Evolutionary conservation across 192 early-diverging fungal genomes (phyloP), one percentile per base, ranked within the genome.

Genomic region (Coemansia sp.): DNA sequence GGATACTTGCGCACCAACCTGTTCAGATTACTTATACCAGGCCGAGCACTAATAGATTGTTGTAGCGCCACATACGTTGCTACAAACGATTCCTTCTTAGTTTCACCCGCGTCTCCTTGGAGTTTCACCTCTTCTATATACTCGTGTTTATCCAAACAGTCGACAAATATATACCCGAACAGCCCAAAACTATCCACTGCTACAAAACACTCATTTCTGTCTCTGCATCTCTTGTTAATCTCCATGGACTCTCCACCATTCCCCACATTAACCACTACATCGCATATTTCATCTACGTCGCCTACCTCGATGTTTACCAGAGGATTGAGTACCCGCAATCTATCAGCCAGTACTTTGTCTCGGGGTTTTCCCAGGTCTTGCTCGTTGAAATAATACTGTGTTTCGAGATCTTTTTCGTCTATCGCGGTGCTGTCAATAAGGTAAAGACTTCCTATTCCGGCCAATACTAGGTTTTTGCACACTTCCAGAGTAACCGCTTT

Each of bases 391-490:
- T 76, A 85, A 50, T 72, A 59, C 17, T 65, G 52, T 14, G 34
- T 64, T 48, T 77, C 59, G 18, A 72, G 17, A 54, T 81, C 55
- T 75, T 72, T 2, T 72, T 68, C 28, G 89, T 55, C 33, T 91
- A 91, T 90, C 0, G 57, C 60, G 8, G 76, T 64, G 16, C 76
- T 67, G 63, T 95, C 95, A 36, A 88, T 51, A 0, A 99, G 60
- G 0, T 89, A 90, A 14, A 99, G 69, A 0, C 77, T 72, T 2
- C 93, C 93, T 16, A 97, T 71, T 17, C 96, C 96, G 0, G 95
- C 89, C 6, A 99, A 82, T 0, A 94, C 93, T 42, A 97, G 77
- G 75, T 99, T 99, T 75, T 99, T 99, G 80, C 88, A 85, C 22
- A 94, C 83, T 70, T 99, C 96, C 61, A 90, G 92, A 36, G 87